Evolutionary conservation across 495 filamentous ascomycete genomes (phyloP).

Genomic region (Thermochaetoides thermophila): DNA sequence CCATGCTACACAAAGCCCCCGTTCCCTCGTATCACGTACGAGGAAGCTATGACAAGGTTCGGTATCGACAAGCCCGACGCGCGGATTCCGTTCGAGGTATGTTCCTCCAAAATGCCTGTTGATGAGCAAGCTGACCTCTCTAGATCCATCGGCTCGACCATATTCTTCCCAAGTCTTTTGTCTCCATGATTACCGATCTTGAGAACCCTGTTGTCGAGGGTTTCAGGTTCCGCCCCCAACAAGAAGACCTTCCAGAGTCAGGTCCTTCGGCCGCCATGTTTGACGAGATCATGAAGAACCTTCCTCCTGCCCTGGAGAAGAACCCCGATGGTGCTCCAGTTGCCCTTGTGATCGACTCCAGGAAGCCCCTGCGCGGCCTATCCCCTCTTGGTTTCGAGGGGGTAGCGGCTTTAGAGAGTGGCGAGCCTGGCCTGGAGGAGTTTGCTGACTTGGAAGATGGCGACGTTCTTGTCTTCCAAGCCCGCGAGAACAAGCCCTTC

Average conservation of each 20-base stretch:
- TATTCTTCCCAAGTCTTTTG: conserved; percentile 48
- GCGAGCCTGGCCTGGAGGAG: conserved; percentile 4
- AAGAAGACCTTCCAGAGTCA: conserved; percentile 6
- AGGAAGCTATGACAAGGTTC: conserved; percentile 62
- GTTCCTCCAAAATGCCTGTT: conserved; percentile 1
- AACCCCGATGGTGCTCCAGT: conserved; percentile 60
- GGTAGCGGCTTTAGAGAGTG: conserved; percentile 31
- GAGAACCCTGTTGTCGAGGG: conserved; percentile 52
- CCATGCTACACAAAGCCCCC: conserved; percentile 8
- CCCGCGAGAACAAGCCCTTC: conserved; percentile 47
- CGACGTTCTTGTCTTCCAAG: conserved; percentile 67
- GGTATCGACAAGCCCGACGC: conserved; percentile 90
- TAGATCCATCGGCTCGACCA: conserved; percentile 50
- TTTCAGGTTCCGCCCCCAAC: conserved; percentile 42
- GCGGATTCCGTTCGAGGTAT: conserved; percentile 38
- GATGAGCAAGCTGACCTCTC: conserved; percentile 14
- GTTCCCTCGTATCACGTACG: conserved; percentile 43
- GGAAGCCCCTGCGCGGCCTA: conserved; percentile 57
- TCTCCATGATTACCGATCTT: conserved; percentile 53
- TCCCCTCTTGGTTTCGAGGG: conserved; percentile 62
- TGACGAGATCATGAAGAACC: conserved; percentile 48
- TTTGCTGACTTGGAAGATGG: conserved; percentile 35
- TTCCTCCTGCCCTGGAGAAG: conserved; percentile 42
- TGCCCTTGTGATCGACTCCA: conserved; percentile 56
- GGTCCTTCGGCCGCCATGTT: conserved; percentile 29